Conservation (phyloP, 768 basidiomycete genomes). For the Naganishia vaughanmartiniae region DNA sequence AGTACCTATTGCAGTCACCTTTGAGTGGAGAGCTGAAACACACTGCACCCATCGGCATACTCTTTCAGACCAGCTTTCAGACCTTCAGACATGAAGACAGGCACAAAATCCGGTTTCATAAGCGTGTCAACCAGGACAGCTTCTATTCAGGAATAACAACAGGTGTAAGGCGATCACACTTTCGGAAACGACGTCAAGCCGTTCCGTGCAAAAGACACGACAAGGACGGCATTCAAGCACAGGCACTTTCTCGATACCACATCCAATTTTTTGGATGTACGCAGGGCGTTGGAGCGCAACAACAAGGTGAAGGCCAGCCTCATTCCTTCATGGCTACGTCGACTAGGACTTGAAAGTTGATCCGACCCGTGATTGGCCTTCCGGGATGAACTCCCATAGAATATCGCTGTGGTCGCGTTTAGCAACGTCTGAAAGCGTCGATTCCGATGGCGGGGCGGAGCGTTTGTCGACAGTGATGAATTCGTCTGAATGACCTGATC, state of each 20-base stretch:
- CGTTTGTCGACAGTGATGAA: conserved; percentile 19
- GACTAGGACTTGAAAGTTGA: not conserved
- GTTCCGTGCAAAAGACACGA: not conserved
- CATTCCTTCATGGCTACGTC: not conserved
- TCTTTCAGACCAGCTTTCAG: too few species aligned
- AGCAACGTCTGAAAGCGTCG: not conserved
- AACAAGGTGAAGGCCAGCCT: not conserved
- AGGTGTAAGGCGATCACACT: not conserved
- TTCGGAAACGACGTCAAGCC: not conserved
- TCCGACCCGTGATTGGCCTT: conserved; percentile 10
- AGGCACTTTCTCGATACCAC: not conserved
- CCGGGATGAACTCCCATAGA: conserved; percentile 16
- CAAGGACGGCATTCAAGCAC: too few species aligned
- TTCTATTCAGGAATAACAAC: not conserved
- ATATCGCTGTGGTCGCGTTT: conserved; percentile 14
- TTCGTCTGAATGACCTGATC: not conserved
- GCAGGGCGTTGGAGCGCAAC: conserved; percentile 1
- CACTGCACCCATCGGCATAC: too few species aligned
- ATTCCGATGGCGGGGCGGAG: not conserved
- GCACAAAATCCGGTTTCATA: not conserved
- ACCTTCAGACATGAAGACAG: not conserved
- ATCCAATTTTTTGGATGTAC: not conserved
- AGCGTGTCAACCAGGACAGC: not conserved
- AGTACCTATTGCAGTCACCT: not conserved
- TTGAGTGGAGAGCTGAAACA: not conserved